phyloP scores from a whole-genome alignment of 2,329 filamentous ascomycete genomes.

The Nemania abortiva region DNA sequence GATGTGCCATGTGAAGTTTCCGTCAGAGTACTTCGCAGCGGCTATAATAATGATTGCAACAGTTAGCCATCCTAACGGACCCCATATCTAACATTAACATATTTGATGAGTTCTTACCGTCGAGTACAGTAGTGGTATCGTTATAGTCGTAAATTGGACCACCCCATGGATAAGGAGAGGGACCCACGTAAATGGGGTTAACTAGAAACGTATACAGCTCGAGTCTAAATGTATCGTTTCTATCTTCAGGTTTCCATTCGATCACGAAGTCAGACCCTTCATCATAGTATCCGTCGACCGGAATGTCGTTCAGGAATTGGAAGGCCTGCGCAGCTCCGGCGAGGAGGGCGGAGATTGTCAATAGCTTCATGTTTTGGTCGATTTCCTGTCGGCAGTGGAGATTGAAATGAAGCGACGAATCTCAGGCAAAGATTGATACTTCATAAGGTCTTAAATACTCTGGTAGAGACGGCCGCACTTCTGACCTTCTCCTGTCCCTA shows the following conservation, averaged over 20 bases:
- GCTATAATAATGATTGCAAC: slow-evolving; percentile 6
- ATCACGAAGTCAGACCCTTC: slow-evolving; percentile 28
- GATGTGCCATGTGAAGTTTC: slow-evolving; percentile 26
- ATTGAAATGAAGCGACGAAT: neutral
- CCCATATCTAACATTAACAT: neutral
- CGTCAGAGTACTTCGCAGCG: slow-evolving; percentile 30
- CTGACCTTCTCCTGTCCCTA: neutral
- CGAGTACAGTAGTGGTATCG: slow-evolving; percentile 27
- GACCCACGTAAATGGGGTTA: slow-evolving; percentile 20
- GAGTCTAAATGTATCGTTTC: slow-evolving; percentile 28
- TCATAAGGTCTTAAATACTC: slow-evolving; percentile 22
- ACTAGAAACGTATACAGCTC: slow-evolving; percentile 24
- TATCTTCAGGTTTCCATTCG: slow-evolving; percentile 17
- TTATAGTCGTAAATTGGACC: slow-evolving; percentile 25
- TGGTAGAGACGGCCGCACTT: neutral
- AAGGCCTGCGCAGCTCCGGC: slow-evolving; percentile 28
- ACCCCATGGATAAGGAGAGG: slow-evolving; percentile 12
- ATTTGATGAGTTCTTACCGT: slow-evolving; percentile 17
- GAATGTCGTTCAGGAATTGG: slow-evolving; percentile 28
- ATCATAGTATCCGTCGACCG: slow-evolving; percentile 23
- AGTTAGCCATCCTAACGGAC: slow-evolving; percentile 2
- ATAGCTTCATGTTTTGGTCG: slow-evolving; percentile 24
- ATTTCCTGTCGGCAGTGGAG: neutral
- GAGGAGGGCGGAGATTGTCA: slow-evolving; percentile 22
- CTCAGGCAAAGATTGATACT: neutral